Conservation (phyloP, 1,284 basidiomycete genomes). For the Apiotrichum gracile region DNA sequence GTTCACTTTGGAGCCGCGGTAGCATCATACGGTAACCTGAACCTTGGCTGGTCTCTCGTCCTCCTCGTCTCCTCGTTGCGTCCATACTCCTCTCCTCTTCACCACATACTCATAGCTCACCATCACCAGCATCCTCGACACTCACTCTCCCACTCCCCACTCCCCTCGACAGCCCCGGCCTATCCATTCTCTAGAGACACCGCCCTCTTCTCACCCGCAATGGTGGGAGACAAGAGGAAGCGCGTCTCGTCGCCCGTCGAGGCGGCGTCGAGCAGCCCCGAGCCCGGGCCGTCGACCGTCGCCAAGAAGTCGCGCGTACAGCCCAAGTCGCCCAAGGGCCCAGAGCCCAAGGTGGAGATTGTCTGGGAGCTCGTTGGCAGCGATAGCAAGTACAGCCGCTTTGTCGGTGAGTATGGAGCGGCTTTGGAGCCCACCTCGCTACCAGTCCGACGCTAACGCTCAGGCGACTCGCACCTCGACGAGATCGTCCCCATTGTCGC, state of each 20-base stretch:
- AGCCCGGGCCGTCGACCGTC: neutral
- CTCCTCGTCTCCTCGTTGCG: no score
- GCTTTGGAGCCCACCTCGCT: neutral
- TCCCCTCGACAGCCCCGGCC: neutral
- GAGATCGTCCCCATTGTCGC: constrained; percentile 9
- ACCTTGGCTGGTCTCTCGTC: no score
- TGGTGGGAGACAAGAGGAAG: constrained; percentile 13
- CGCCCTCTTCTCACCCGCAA: neutral
- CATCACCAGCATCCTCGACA: no score
- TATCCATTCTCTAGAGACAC: neutral
- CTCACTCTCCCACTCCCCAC: neutral
- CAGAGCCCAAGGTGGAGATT: constrained; percentile 1
- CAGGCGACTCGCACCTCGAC: constrained; percentile 12
- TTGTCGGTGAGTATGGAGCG: constrained; percentile 1
- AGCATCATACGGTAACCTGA: no score
- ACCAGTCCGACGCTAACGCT: neutral
- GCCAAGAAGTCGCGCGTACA: constrained; percentile 9
- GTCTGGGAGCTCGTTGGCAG: constrained; percentile 14
- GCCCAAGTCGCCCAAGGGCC: neutral
- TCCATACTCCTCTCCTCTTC: no score
- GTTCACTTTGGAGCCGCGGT: no score
- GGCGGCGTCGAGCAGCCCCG: neutral
- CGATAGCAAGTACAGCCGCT: constrained; percentile 1
- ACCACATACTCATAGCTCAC: no score
- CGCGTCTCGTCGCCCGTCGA: constrained; percentile 7